Conservation (phyloP, 108 stramenopile genomes). For the Cyclotella kingstonii region DNA sequence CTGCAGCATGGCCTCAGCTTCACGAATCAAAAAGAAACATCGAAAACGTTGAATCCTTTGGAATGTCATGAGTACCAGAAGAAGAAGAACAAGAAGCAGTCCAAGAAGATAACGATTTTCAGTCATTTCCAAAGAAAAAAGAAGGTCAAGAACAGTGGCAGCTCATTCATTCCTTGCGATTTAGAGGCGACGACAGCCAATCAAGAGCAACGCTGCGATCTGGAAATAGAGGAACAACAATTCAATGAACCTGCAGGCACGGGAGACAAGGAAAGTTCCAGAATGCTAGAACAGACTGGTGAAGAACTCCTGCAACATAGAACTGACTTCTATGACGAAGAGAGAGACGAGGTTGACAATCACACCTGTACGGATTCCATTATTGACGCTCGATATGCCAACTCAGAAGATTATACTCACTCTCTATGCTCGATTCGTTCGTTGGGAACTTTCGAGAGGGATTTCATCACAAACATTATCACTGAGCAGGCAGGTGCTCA, state of each 20-base stretch:
- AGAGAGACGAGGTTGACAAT: background rate
- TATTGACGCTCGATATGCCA: slow-evolving; percentile 11
- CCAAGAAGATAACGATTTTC: background rate
- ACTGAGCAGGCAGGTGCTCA: slow-evolving; percentile 11
- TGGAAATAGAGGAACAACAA: too few relatives aligned
- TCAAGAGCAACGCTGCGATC: too few relatives aligned
- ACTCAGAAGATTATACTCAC: slow-evolving; percentile 11
- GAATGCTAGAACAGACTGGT: background rate
- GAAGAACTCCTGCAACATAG: background rate
- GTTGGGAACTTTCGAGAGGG: slow-evolving; percentile 37
- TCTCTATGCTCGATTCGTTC: slow-evolving; percentile 29
- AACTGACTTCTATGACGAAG: background rate
- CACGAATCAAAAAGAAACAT: background rate
- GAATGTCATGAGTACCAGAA: background rate
- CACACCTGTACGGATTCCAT: slow-evolving; percentile 24
- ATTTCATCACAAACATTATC: slow-evolving; percentile 36
- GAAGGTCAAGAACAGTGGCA: background rate
- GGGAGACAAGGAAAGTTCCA: background rate
- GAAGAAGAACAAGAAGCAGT: background rate
- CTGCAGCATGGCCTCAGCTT: background rate
- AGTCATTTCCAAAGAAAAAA: background rate
- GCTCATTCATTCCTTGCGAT: background rate
- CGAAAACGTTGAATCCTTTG: too few relatives aligned
- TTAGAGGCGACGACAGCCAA: too few relatives aligned
- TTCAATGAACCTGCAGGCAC: too few relatives aligned